Conservation (phyloP, 2,329 filamentous ascomycete genomes). For the Annulohypoxylon truncatum region DNA sequence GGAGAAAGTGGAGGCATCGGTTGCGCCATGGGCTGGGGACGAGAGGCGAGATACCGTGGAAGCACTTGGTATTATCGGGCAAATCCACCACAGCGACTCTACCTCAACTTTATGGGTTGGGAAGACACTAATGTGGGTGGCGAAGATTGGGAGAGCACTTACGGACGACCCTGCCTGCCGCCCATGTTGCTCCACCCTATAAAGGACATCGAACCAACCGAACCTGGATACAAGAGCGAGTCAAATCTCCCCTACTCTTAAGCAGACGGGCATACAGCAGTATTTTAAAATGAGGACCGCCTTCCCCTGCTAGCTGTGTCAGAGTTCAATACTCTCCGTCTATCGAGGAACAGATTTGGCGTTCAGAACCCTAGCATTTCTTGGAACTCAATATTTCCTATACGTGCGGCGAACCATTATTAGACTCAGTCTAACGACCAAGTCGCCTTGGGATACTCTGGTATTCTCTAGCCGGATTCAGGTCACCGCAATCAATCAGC, state of each 20-base stretch:
- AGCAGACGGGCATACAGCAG: background rate
- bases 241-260: conserved; percentile 54
- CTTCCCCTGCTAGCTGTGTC: background rate
- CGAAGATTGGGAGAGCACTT: conserved; percentile 63
- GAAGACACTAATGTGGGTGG: conserved; percentile 67
- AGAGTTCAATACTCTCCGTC: background rate
- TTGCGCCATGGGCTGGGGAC: conserved; percentile 69
- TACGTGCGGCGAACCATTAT: background rate
- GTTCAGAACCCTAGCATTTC: background rate
- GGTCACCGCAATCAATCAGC: background rate
- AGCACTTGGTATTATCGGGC: conserved; percentile 72
- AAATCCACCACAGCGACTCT: conserved; percentile 66
- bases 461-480: background rate
- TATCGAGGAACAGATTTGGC: conserved; percentile 1
- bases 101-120: conserved; percentile 73
- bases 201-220: conserved; percentile 67
- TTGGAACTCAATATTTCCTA: conserved; percentile 13
- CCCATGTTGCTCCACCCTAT: conserved; percentile 70
- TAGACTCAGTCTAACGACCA: background rate
- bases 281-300: background rate
- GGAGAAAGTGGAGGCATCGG: conserved; percentile 66
- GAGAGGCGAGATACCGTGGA: conserved; percentile 68
- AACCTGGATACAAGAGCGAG: conserved; percentile 56
- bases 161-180: conserved; percentile 69
- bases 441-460: background rate